Evolutionary conservation across 345 rosid genomes (phyloP).

Genomic region (Boechera stricta): DNA sequence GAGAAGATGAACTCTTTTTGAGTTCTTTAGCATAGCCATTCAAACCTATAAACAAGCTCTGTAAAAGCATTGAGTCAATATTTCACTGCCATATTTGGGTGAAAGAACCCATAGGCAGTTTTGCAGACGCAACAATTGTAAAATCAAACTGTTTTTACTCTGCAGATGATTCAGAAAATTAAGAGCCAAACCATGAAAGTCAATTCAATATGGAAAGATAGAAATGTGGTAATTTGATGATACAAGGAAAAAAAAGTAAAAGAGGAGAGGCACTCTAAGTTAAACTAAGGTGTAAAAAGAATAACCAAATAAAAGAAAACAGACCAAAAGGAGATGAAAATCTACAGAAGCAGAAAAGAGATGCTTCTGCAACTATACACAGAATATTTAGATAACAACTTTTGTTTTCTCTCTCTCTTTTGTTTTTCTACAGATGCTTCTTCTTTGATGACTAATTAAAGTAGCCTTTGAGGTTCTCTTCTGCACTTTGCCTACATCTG

Average conservation of each 20-base stretch:
- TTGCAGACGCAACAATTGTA: too few species aligned
- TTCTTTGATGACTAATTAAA: conserved; percentile 39
- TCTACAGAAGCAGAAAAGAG: conserved; percentile 40
- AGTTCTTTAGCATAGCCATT: too few species aligned
- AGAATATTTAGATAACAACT: conserved; percentile 27
- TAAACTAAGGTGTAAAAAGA: conserved; percentile 35
- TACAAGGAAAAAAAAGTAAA: conserved; percentile 26
- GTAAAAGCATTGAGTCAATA: too few species aligned
- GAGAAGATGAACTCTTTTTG: too few species aligned
- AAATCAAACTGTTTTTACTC: too few species aligned
- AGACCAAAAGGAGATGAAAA: conserved; percentile 26
- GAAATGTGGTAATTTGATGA: conserved; percentile 29
- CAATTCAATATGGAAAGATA: conserved; percentile 27
- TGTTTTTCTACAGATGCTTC: conserved; percentile 38
- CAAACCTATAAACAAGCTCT: too few species aligned
- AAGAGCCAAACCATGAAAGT: not conserved
- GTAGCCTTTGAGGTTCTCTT: conserved; percentile 37
- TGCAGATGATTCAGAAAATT: too few species aligned
- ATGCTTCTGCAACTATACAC: conserved; percentile 44
- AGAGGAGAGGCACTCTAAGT: conserved; percentile 36
- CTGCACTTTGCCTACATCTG: conserved; percentile 35
- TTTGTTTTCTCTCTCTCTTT: conserved; percentile 31
- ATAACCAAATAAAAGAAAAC: conserved; percentile 13
- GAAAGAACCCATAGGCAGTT: too few species aligned
- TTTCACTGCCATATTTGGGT: too few species aligned